Conservation (phyloP, 208 protist species). For the Tritrichomonas foetus region DNA sequence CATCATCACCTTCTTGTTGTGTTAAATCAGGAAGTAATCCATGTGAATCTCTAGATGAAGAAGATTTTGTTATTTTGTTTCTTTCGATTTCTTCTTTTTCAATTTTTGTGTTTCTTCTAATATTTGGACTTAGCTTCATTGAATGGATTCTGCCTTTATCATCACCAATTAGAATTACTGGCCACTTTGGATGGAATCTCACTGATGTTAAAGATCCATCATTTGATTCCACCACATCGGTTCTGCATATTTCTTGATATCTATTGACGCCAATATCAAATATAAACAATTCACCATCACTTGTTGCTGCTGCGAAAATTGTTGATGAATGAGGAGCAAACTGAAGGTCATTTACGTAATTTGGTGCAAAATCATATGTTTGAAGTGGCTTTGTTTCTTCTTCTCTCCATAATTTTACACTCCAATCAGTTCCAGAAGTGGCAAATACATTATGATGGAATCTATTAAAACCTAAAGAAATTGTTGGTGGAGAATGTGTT, state of each 20-base stretch:
- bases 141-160: neutral
- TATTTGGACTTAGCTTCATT: neutral
- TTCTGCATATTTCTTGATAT: slow-evolving; percentile 10
- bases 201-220: neutral
- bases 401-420: neutral
- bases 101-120: neutral
- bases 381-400: neutral
- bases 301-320: neutral
- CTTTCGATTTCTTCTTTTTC: neutral
- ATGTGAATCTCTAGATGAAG: neutral
- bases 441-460: neutral
- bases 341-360: neutral
- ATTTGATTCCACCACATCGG: neutral
- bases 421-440: neutral
- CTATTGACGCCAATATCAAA: neutral
- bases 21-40: slow-evolving; percentile 1
- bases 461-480: neutral
- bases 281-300: slow-evolving; percentile 8
- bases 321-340: slow-evolving; percentile 19
- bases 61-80: neutral
- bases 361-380: neutral
- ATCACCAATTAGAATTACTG: slow-evolving; percentile 1
- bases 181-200: neutral
- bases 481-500: neutral
- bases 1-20: neutral